These are phyloP conservation scores for Trichoderma oligosporum DNA, from an alignment of 2,329 filamentous ascomycete species.

Conservation along the genomic window DNA sequence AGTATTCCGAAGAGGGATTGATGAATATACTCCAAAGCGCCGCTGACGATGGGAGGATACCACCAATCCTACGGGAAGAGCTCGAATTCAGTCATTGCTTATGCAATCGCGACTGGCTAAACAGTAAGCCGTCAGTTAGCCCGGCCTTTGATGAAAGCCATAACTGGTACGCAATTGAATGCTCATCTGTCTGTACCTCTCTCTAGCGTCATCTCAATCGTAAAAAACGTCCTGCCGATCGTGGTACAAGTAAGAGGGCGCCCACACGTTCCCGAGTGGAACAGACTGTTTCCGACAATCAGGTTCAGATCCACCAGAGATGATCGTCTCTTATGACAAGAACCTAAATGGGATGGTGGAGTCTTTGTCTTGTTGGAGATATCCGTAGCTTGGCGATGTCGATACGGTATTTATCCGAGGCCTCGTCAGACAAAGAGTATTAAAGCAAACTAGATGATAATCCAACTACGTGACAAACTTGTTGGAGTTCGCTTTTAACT, in stretches of 20 bases:
- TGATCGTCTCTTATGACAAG: not conserved
- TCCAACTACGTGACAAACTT: too few species aligned
- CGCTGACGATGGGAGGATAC: too few species aligned
- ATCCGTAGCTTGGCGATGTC: not conserved
- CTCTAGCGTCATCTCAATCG: not conserved
- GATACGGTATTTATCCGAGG: conserved; percentile 6
- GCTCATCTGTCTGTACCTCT: too few species aligned
- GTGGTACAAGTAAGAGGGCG: not conserved
- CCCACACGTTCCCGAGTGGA: not conserved
- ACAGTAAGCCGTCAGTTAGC: not conserved
- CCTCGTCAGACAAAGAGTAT: not conserved
- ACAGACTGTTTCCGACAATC: not conserved
- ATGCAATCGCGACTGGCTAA: not conserved
- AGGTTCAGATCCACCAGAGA: conserved; percentile 9
- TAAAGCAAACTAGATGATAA: not conserved
- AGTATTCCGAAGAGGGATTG: too few species aligned
- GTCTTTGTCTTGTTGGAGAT: conserved; percentile 6
- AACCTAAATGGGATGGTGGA: not conserved
- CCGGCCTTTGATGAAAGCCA: too few species aligned
- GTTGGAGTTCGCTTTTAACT: too few species aligned
- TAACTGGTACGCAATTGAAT: too few species aligned
- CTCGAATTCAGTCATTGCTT: not conserved
- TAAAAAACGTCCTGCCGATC: not conserved
- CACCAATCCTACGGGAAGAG: too few species aligned
- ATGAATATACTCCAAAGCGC: too few species aligned